Conservation (phyloP, 768 basidiomycete genomes). For the Boletus reticulatus region DNA sequence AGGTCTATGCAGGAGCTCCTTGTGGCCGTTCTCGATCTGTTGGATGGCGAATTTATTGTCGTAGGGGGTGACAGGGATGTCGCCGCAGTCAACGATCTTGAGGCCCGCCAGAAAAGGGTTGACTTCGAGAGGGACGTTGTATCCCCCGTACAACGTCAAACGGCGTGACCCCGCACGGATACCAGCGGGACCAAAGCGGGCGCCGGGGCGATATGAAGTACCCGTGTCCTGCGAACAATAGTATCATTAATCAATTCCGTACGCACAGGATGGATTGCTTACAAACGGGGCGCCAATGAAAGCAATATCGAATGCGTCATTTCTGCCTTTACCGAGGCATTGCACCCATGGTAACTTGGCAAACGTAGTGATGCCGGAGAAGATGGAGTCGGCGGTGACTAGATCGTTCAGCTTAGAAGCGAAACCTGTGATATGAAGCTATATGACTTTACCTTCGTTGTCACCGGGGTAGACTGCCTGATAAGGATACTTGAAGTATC, state of each 20-base stretch:
- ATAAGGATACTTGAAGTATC: constrained; percentile 65
- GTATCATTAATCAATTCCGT: not conserved
- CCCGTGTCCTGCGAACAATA: constrained; percentile 52
- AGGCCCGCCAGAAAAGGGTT: constrained; percentile 72
- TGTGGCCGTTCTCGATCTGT: constrained; percentile 74
- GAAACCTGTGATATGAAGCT: not conserved
- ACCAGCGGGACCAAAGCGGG: constrained; percentile 82
- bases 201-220: constrained; percentile 79
- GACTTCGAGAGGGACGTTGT: constrained; percentile 70
- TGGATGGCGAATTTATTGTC: constrained; percentile 71
- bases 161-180: constrained; percentile 79
- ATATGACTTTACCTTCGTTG: constrained; percentile 46
- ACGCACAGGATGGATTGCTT: constrained; percentile 21
- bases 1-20: constrained; percentile 61
- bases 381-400: constrained; percentile 78
- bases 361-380: constrained; percentile 82
- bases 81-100: constrained; percentile 73
- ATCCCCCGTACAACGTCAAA: constrained; percentile 72
- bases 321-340: constrained; percentile 64
- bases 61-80: constrained; percentile 77
- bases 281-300: constrained; percentile 81
- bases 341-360: constrained; percentile 84
- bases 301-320: constrained; percentile 71
- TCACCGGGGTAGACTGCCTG: constrained; percentile 54
- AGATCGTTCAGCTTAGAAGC: not conserved